phyloP scores from a whole-genome alignment of 495 filamentous ascomycete genomes.

The Penicillium angulare region DNA sequence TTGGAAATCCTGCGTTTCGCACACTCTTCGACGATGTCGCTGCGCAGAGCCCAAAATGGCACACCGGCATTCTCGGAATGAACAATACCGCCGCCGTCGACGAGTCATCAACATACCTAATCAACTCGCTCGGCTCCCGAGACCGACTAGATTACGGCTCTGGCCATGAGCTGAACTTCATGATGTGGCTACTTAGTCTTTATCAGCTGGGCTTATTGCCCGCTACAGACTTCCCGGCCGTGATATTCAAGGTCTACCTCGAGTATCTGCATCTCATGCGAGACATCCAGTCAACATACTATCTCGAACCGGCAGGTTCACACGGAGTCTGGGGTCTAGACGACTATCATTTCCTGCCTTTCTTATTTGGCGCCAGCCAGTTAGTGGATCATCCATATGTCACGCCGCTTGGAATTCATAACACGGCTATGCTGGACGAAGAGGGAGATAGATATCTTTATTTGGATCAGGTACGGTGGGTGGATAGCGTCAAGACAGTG shows the following conservation, averaged over 20 bases:
- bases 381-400: conserved; percentile 84
- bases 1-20: conserved; percentile 91
- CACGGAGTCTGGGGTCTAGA: conserved; percentile 97
- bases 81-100: conserved; percentile 53
- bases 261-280: conserved; percentile 81
- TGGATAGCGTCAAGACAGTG: conserved; percentile 95
- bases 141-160: conserved; percentile 95
- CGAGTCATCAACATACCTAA: conserved; percentile 78
- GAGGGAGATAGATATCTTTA: conserved; percentile 81
- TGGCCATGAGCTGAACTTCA: conserved; percentile 94
- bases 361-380: conserved; percentile 93
- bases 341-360: conserved; percentile 95
- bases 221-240: conserved; percentile 60
- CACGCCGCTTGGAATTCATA: conserved; percentile 84
- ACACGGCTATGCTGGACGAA: conserved; percentile 80
- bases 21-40: conserved; percentile 73
- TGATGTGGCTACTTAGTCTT: conserved; percentile 90
- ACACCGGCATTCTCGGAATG: conserved; percentile 49
- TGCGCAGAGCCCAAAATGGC: conserved; percentile 41
- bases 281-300: conserved; percentile 84
- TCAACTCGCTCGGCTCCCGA: conserved; percentile 79
- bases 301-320: conserved; percentile 91
- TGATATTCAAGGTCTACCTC: conserved; percentile 76
- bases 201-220: conserved; percentile 72
- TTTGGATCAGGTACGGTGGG: conserved; percentile 86